Base-by-base conservation (phyloP, 768 basidiomycete species). In the Lactifluus volemus region DNA sequence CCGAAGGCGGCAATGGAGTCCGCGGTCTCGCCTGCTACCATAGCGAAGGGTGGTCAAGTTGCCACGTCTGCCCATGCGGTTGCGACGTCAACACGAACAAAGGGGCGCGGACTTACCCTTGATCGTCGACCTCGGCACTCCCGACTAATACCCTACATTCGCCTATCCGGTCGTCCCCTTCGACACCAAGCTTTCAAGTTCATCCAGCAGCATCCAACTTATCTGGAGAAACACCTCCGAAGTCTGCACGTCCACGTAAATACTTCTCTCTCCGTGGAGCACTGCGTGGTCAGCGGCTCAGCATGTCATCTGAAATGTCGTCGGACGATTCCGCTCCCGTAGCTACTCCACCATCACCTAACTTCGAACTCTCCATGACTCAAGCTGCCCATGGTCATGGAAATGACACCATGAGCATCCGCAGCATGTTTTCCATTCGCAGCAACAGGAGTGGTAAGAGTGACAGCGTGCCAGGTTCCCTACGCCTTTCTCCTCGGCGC, bases 321-420 rank as follows among this genome's bases (percentile, higher is more conserved):
- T 85, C 84, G 6, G 86, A 89, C 64, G 86, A 88, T 66, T 86
- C 84, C 29, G 77, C 77, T 36, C 73, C 79, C 21, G 78, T 84
- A n/a, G 72, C 77, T 6, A 85, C 83, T 19, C 86, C 86, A 32
- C 78, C 84, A 75, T 84, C 61, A 19, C 63, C 65, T 53, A 74
- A 61, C 14, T 74, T 52, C 55, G 58, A 62, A 48, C 42, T 53
- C 56, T 66, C 65, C 59, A 69, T 60, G 52, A 30, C 64, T 17
- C 50, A 60, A 63, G 39, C 70, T 61, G 1, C 48, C 34, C 54
- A 58, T 19, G 48, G 53, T 44, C 58, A 58, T 29, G 48, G 55
- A 14, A 54, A 60, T 53, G 71, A 70, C 55, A 62, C 70, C 15
- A 72, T 68, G 49, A 66, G 65, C 54, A 53, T 66, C 15, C 59